Evolutionary conservation across 2,329 filamentous ascomycete genomes (phyloP), one percentile per base, ranked within the genome.

Genomic region (Colletotrichum abscissum): DNA sequence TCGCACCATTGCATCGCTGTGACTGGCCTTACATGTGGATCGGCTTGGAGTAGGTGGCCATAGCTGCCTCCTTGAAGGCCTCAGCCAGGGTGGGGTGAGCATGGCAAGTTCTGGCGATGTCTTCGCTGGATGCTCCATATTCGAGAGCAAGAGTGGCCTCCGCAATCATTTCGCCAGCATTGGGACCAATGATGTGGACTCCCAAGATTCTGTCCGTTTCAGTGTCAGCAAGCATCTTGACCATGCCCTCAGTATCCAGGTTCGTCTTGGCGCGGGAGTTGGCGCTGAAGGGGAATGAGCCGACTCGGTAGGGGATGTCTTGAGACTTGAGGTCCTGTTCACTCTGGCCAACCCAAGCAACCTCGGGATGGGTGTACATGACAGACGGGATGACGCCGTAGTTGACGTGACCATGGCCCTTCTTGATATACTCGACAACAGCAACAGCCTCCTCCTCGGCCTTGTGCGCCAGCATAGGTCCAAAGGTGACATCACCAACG

Each of bases 231-330:
- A 99, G 89, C 88, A 99, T 97, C 90, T 99, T 99, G 79, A 99
- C 97, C 84, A 98, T 87, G 78, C 97, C 97, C 72, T 99, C 97
- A 46, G 94, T 94, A 82, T 99, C 97, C 78, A 97, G 88, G 89
- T 98, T 99, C 82, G 97, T 99, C 93, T 98, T 99, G 79, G 97
- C 97, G 83, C 97, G 93, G 73, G 95, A 98, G 91, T 99, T 99
- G 87, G 97, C 97, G 81, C 92, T 94, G 90, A 99, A 99, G 78
- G 97, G 97, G 91, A 99, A 99, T 63, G 90, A 93, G 83, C 97
- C 97, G 81, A 95, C 88, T 80, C 94, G 94, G 92, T 98, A 99
- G 81, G 97, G 95, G 80, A 97, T 91, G 76, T 94, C 95, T 75
- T 93, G 90, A 77, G 92, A 91, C 90, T 98, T 98, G 76, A 99